Evolutionary conservation across 495 filamentous ascomycete genomes (phyloP), one percentile per base, ranked within the genome.

Genomic region (Tuber indicum): DNA sequence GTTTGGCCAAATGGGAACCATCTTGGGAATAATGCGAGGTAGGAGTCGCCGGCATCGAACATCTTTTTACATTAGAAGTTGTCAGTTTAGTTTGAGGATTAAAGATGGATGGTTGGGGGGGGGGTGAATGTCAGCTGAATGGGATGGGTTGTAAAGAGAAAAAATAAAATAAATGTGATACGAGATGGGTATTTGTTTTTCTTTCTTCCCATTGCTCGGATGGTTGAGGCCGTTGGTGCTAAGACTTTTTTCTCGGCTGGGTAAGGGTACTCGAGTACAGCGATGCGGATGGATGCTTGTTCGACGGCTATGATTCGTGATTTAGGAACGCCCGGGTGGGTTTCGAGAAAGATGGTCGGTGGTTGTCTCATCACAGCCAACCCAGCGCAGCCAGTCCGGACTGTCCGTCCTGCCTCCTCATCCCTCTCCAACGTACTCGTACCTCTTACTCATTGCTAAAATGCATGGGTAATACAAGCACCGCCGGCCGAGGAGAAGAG

Each of bases 11-110:
- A 86, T 1, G 87, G 88, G 14, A 88, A 75, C 85, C 86, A 89
- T 16, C 75, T 78, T 0, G 87, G 88, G 1, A 86, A 76, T 0
- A 86, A 83, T 14, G 58, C 58, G 1, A 87, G 80, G 75, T 87
- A 88, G n/a, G 84, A 82, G 46, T 83, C 87, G 12, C 87, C 87
- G 7, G 84, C 87, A 76, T 88, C 87, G 70, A 85, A 86, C 77
- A 85, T 87, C 86, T 43, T 66, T 66, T 66, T 17, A 17, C 32
- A 7, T 26, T 26, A 32, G 32, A 32, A 66, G 58, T 32, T 66
- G 26, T 66, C 6, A 66, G 58, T 19, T 66, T 36, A 36, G 58
- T 36, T 32, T 66, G 36, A 36, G 58, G 58, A 66, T 32, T 19
- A 17, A 66, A 3, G 26, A 36, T 9, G 5, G 26, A 66, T 66